Percentiles rank a stretch among this genome's conserved stretches.
Conservation (phyloP, 2,329 filamentous ascomycete species). For the Colletotrichum limetticola region DNA sequence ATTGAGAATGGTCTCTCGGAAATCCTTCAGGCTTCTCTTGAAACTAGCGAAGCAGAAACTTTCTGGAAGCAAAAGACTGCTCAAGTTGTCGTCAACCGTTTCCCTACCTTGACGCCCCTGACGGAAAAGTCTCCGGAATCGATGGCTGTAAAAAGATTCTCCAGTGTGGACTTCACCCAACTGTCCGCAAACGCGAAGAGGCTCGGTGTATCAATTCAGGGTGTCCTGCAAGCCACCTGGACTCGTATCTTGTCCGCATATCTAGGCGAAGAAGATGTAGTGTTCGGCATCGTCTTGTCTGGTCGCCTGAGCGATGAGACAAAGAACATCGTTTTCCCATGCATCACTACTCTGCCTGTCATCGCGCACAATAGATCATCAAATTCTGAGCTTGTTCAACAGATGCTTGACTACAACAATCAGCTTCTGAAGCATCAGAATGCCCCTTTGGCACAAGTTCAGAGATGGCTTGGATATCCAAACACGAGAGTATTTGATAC, state of each 20-base stretch:
- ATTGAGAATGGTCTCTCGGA: slow-evolving; percentile 52
- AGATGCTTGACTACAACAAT: slow-evolving; percentile 74
- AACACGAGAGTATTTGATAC: slow-evolving; percentile 82
- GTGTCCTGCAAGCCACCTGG: slow-evolving; percentile 82
- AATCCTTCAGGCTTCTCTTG: slow-evolving; percentile 50
- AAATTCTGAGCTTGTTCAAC: slow-evolving; percentile 66
- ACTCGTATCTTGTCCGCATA: slow-evolving; percentile 79
- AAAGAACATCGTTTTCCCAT: slow-evolving; percentile 75
- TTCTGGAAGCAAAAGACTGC: slow-evolving; percentile 74
- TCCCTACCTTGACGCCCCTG: slow-evolving; percentile 80
- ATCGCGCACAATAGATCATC: slow-evolving; percentile 64
- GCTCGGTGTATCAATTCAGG: slow-evolving; percentile 78
- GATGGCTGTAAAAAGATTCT: neutral
- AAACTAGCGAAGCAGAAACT: slow-evolving; percentile 45
- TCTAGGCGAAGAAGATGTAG: slow-evolving; percentile 76
- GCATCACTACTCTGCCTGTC: slow-evolving; percentile 83
- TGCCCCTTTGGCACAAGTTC: slow-evolving; percentile 76
- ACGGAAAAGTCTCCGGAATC: slow-evolving; percentile 40
- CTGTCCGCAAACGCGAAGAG: slow-evolving; percentile 67
- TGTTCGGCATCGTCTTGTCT: slow-evolving; percentile 85
- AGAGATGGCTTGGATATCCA: slow-evolving; percentile 75
- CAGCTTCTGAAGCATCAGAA: slow-evolving; percentile 76
- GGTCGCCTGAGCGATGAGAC: slow-evolving; percentile 74
- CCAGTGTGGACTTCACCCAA: slow-evolving; percentile 47
- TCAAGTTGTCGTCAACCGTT: slow-evolving; percentile 70